These are phyloP conservation scores for Spinellus fusiger DNA, from an alignment of 192 early-diverging fungal genomes.

Conservation along the genomic window DNA sequence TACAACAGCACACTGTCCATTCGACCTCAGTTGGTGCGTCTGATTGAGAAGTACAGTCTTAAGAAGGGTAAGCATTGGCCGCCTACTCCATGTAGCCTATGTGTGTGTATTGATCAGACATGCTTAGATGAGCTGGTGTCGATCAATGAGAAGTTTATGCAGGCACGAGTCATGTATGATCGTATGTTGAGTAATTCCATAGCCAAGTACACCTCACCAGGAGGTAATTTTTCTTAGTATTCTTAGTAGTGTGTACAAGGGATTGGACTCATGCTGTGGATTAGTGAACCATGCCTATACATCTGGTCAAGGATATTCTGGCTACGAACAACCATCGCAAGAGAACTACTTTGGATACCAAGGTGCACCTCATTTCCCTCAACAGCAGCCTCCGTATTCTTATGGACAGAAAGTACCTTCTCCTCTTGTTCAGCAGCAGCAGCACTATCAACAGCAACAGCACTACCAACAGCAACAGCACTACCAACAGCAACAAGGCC, in stretches of 20 bases:
- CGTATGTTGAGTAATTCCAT: slow-evolving; percentile 60
- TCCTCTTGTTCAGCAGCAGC: background rate
- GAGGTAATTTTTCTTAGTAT: slow-evolving; percentile 1
- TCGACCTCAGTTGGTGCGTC: slow-evolving; percentile 78
- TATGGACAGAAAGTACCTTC: background rate
- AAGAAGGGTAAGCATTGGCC: slow-evolving; percentile 64
- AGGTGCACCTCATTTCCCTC: background rate
- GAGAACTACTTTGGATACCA: slow-evolving; percentile 22
- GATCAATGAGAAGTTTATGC: slow-evolving; percentile 68
- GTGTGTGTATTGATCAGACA: background rate
- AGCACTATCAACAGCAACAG: background rate
- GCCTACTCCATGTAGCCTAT: background rate
- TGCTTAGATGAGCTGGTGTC: slow-evolving; percentile 62
- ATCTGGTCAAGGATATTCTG: slow-evolving; percentile 8
- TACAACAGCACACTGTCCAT: slow-evolving; percentile 79
- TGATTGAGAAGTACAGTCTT: slow-evolving; percentile 76
- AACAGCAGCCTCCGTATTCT: slow-evolving; percentile 8
- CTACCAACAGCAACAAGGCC: background rate
- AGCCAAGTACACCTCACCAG: slow-evolving; percentile 44
- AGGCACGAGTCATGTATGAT: slow-evolving; percentile 70
- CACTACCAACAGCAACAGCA: slow-evolving; percentile 13
- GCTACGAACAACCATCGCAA: slow-evolving; percentile 11
- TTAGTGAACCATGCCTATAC: slow-evolving; percentile 2
- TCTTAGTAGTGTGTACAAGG: background rate
- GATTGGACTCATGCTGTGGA: background rate